These are phyloP conservation scores for Tetratostichococcus sp. DNA, from an alignment of 139 green algal genomes.

Conservation along the genomic window DNA sequence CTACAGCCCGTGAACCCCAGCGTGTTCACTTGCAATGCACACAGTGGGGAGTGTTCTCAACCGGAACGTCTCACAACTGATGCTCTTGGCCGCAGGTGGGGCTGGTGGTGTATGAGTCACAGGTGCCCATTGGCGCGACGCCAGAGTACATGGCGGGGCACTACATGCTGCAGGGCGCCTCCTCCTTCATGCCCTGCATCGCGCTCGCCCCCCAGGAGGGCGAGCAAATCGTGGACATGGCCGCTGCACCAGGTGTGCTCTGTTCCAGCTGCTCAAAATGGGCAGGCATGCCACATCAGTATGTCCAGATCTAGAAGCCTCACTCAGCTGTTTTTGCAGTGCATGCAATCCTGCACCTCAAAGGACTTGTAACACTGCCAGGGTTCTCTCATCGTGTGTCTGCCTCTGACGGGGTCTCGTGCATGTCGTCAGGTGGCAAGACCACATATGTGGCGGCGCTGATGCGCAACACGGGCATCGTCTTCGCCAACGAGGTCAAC, in stretches of 20 bases:
- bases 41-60: no score
- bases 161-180: constrained; percentile 97
- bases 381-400: no score
- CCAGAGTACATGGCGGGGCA: constrained; percentile 99
- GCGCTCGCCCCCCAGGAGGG: constrained; percentile 87
- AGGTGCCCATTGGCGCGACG: constrained; percentile 96
- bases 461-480: constrained; percentile 90
- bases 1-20: no score
- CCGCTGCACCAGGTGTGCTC: constrained; percentile 76
- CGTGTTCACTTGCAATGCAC: no score
- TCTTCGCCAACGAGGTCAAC: constrained; percentile 98
- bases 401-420: no score
- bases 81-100: constrained; percentile 48
- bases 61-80: neutral
- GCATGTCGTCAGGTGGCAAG: constrained; percentile 95
- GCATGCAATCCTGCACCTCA: no score
- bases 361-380: no score
- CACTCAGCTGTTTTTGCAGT: no score
- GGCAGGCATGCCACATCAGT: no score
- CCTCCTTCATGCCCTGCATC: constrained; percentile 97
- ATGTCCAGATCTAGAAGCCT: no score
- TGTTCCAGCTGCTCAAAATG: neutral
- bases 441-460: constrained; percentile 94
- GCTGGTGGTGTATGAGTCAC: constrained; percentile 95
- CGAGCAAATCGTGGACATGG: constrained; percentile 93